phyloP scores from a whole-genome alignment of 371 early-diverging fungal genomes.

The Gilbertella persicaria region DNA sequence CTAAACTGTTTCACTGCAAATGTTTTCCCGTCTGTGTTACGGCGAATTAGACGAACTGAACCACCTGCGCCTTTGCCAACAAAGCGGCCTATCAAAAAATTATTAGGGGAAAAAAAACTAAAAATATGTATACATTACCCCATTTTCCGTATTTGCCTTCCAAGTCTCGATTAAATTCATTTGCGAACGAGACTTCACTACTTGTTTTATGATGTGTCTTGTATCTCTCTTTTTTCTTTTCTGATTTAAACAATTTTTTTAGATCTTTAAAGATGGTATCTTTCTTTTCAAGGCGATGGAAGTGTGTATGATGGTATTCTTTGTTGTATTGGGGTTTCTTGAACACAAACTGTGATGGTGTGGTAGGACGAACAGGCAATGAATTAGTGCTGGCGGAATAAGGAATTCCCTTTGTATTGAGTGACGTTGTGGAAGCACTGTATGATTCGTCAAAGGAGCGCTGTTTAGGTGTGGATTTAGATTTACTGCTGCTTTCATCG shows the following conservation, averaged over 20 bases:
- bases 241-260: constrained; percentile 6
- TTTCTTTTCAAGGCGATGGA: constrained; percentile 31
- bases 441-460: not conserved
- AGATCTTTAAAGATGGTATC: constrained; percentile 12
- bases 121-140: constrained; percentile 18
- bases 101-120: not conserved
- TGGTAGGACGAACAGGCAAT: constrained; percentile 15
- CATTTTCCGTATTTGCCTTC: constrained; percentile 33
- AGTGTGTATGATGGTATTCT: constrained; percentile 41
- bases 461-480: not conserved
- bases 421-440: constrained; percentile 1
- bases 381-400: constrained; percentile 9
- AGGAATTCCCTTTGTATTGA: constrained; percentile 3
- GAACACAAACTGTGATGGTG: constrained; percentile 45
- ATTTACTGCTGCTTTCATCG: constrained; percentile 5
- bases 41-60: constrained; percentile 63
- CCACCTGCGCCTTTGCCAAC: constrained; percentile 80
- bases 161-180: constrained; percentile 29
- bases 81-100: constrained; percentile 47
- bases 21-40: constrained; percentile 54
- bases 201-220: not conserved
- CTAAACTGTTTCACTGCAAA: constrained; percentile 87
- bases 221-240: constrained; percentile 6
- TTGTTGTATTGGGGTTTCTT: constrained; percentile 42
- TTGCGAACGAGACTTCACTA: constrained; percentile 19